Conservation (phyloP, 257 asterid species). For the Parsonsia alboflavescens region DNA sequence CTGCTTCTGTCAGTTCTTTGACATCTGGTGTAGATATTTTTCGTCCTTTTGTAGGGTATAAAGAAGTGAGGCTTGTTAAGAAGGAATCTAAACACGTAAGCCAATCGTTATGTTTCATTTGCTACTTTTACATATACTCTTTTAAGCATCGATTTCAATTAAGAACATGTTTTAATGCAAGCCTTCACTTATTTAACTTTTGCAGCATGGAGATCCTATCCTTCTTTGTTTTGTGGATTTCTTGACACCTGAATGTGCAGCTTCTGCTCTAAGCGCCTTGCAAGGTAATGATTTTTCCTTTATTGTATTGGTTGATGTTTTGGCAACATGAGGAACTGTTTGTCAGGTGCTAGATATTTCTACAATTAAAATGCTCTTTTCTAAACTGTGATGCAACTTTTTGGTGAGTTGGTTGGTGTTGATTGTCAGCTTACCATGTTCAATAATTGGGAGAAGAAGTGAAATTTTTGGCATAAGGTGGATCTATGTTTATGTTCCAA, state of each 20-base stretch:
- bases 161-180: not conserved
- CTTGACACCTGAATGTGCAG: conserved; percentile 49
- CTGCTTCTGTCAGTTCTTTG: conserved; percentile 19
- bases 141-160: not conserved
- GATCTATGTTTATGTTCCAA: not conserved
- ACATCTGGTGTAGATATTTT: conserved; percentile 38
- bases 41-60: conserved; percentile 57
- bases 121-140: not conserved
- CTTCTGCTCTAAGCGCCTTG: conserved; percentile 52
- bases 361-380: not conserved
- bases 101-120: not conserved
- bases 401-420: not conserved
- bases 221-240: conserved; percentile 57
- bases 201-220: conserved; percentile 53
- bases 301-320: not conserved
- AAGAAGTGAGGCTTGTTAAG: conserved; percentile 52
- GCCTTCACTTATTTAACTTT: conserved; percentile 6
- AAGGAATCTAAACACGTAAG: conserved; percentile 53
- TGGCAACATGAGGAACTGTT: not conserved
- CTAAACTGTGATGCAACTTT: not conserved
- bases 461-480: not conserved
- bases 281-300: conserved; percentile 33
- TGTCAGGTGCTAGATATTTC: not conserved
- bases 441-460: not conserved
- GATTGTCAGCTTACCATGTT: not conserved